Percentiles rank a stretch among this genome's conserved stretches.
Conservation (phyloP, 306 rosid genomes). For the Begonia masoniana region DNA sequence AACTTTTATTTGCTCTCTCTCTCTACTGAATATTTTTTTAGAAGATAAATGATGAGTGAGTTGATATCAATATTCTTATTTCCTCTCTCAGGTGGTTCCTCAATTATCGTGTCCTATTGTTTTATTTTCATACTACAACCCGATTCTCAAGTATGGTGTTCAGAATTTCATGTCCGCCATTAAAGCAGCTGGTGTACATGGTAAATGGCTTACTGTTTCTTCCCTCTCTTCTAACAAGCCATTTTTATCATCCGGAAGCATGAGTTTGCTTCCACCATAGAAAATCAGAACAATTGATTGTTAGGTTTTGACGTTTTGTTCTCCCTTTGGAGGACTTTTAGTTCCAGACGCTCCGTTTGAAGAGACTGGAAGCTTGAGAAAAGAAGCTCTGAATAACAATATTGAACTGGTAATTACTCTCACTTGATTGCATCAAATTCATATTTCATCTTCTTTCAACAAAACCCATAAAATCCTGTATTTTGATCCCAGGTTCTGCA, state of each 20-base stretch:
- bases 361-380: slow-evolving; percentile 52
- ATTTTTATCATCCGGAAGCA: too few species aligned
- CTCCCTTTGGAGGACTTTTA: slow-evolving; percentile 50
- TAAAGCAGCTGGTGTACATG: slow-evolving; percentile 59
- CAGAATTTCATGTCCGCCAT: slow-evolving; percentile 55
- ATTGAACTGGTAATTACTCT: slow-evolving; percentile 51
- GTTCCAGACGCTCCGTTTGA: slow-evolving; percentile 94
- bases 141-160: slow-evolving; percentile 76
- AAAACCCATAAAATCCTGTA: too few species aligned
- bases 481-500: slow-evolving; percentile 45
- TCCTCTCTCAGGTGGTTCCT: slow-evolving; percentile 52
- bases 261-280: too few species aligned
- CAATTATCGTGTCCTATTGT: slow-evolving; percentile 78
- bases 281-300: too few species aligned
- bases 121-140: slow-evolving; percentile 81
- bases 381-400: slow-evolving; percentile 57
- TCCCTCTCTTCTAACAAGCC: too few species aligned
- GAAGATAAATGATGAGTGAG: too few species aligned
- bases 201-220: slow-evolving; percentile 12
- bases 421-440: too few species aligned
- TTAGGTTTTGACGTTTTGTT: background rate
- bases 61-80: too few species aligned
- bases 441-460: too few species aligned
- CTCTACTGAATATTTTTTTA: too few species aligned
- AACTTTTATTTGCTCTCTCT: slow-evolving; percentile 2